Base-by-base conservation (phyloP, 176 grass and related monocot species). In the Secale cereale region DNA sequence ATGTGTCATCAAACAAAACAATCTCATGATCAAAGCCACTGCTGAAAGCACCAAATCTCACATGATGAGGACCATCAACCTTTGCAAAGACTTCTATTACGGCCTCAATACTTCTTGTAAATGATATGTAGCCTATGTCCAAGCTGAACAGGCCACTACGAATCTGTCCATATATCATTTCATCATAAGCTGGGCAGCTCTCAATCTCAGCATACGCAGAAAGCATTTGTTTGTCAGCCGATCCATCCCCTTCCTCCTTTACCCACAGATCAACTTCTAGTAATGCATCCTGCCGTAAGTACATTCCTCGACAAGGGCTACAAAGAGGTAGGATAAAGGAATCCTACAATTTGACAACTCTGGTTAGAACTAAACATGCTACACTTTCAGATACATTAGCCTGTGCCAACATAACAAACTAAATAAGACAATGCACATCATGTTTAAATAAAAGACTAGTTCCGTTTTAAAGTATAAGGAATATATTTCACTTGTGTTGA, bases 21-120 rank as follows among this genome's bases (percentile, higher is more conserved):
- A 83, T 75, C 64, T 70, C 45, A 0, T 62, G 11, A 33, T 64
- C 81, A 64, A 83, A 83, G 60, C 26, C 60, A 33, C 57, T 62
- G 37, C 56, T 64, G 26, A 23, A 75, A 63, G 70, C 81, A 64
- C 2, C 14, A 27, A 75, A 83, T 74, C 39, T 74, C 37, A 75
- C 23, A 64, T 64, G 19, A 64, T 33, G 64, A 66, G 64, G 15
- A 20, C 16, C 5, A 16, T 66, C 64, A 66, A 66, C 64, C 64
- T 66, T 27, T 66, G 64, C 29, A 19, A 10, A 33, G 15, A 66
- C 29, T 32, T 66, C 14, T 66, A 66, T 66, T 17, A 66, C 29
- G 16, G 64, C 64, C 64, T 66, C 14, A 3, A 32, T 15, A 66
- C 57, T 25, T 23, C n/a, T n/a, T 60, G 20, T 60, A 11, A 60